A percentile compares a stretch with the other conserved stretches of the same genome.
These are phyloP conservation scores for Pseudoturritis turrita DNA, from an alignment of 345 rosid species.

Conservation along the genomic window DNA sequence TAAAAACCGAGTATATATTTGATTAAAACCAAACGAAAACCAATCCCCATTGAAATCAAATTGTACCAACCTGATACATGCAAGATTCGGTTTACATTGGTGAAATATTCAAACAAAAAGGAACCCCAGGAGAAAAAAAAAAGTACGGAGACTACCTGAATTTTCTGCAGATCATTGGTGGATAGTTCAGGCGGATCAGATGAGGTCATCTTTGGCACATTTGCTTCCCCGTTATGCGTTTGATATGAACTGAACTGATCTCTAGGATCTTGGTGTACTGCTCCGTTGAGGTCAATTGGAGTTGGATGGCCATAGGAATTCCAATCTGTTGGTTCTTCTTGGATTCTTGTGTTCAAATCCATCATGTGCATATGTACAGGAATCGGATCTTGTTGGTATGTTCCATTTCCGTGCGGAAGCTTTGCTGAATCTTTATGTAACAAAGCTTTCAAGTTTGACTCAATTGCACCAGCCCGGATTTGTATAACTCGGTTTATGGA, in stretches of 20 bases:
- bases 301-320: constrained; percentile 29
- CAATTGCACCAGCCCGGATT: constrained; percentile 88
- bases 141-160: constrained; percentile 50
- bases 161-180: constrained; percentile 61
- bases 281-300: constrained; percentile 63
- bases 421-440: constrained; percentile 48
- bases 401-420: constrained; percentile 42
- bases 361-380: constrained; percentile 29
- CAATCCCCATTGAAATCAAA: neutral
- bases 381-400: constrained; percentile 38
- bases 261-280: constrained; percentile 39
- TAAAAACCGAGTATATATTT: neutral
- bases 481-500: constrained; percentile 89
- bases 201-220: constrained; percentile 32
- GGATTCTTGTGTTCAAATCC: constrained; percentile 58
- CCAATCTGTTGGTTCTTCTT: constrained; percentile 39
- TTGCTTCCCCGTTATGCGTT: constrained; percentile 31
- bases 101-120: neutral
- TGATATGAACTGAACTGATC: constrained; percentile 34
- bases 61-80: neutral
- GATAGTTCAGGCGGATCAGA: constrained; percentile 47
- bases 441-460: constrained; percentile 86
- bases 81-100: neutral
- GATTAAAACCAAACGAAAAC: neutral
- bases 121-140: neutral